A percentile compares a stretch with the other conserved stretches of the same genome.
Conservation (phyloP, 2,329 filamentous ascomycete species). For the Monilinia fructicola region DNA sequence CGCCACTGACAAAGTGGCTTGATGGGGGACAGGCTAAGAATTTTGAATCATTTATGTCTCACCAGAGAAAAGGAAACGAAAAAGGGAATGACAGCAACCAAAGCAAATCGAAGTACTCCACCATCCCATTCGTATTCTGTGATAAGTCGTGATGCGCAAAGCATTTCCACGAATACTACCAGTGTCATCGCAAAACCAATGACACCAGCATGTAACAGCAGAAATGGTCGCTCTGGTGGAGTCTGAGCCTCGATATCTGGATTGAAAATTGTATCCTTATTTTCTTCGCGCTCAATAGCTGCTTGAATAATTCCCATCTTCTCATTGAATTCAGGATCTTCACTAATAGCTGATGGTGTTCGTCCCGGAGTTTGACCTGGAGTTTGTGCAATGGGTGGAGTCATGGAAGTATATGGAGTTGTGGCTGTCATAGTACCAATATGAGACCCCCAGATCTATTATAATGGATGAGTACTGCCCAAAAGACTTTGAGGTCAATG, state of each 20-base stretch:
- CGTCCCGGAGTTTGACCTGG: slow-evolving; percentile 18
- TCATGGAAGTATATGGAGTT: slow-evolving; percentile 26
- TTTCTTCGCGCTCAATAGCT: slow-evolving; percentile 30
- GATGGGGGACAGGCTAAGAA: not conserved
- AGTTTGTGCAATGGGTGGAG: slow-evolving; percentile 20
- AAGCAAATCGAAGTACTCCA: slow-evolving; percentile 28
- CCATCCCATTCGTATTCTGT: slow-evolving; percentile 30
- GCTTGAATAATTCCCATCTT: slow-evolving; percentile 29
- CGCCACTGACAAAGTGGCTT: slow-evolving; percentile 13
- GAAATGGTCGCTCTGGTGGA: slow-evolving; percentile 28
- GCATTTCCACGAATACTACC: slow-evolving; percentile 31
- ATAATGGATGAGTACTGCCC: not conserved
- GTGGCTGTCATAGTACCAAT: slow-evolving; percentile 28
- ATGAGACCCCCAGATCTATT: slow-evolving; percentile 32
- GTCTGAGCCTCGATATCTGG: slow-evolving; percentile 26
- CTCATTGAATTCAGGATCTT: slow-evolving; percentile 25
- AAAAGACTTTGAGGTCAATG: not conserved
- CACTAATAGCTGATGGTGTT: slow-evolving; percentile 24
- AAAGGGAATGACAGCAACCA: slow-evolving; percentile 28
- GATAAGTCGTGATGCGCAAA: slow-evolving; percentile 29
- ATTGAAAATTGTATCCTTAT: slow-evolving; percentile 28
- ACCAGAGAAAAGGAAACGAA: slow-evolving; percentile 39
- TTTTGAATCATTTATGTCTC: slow-evolving; percentile 3
- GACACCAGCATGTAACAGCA: slow-evolving; percentile 29
- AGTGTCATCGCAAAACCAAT: slow-evolving; percentile 29